Evolutionary conservation across 2,329 filamentous ascomycete species (phyloP).

Genomic region (Epichloe sibirici): DNA sequence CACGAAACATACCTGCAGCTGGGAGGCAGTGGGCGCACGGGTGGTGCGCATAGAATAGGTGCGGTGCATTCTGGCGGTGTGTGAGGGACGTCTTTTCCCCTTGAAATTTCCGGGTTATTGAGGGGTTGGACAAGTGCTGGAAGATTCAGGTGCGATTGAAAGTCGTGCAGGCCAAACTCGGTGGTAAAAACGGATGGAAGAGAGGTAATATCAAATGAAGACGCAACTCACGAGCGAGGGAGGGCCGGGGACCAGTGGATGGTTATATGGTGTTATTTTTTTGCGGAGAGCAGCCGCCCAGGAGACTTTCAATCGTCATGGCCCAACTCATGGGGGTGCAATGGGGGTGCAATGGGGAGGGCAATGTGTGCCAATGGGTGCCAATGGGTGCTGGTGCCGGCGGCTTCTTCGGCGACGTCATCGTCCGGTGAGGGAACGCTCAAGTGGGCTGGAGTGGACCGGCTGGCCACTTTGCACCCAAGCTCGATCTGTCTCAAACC

Average conservation of each 20-base stretch:
- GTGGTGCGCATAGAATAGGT: constrained; percentile 98
- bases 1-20: constrained; percentile 38
- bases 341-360: constrained; percentile 5
- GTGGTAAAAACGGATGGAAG: not conserved
- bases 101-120: not conserved
- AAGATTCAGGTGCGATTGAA: not conserved
- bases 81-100: constrained; percentile 11
- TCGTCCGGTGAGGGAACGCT: constrained; percentile 1
- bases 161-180: not conserved
- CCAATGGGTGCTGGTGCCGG: not conserved
- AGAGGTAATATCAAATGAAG: not conserved
- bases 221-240: not conserved
- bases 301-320: not conserved
- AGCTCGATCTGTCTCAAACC: not conserved
- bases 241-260: constrained; percentile 4
- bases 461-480: not conserved
- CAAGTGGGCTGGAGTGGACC: not conserved
- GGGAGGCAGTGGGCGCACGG: constrained; percentile 86
- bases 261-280: constrained; percentile 8
- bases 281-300: constrained; percentile 1
- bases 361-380: constrained; percentile 1
- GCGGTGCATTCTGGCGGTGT: constrained; percentile 65
- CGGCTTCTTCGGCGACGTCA: constrained; percentile 11
- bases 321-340: not conserved
- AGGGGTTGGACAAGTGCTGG: not conserved